phyloP scores from a whole-genome alignment of 495 filamentous ascomycete species.

The Penicillium canescens region DNA sequence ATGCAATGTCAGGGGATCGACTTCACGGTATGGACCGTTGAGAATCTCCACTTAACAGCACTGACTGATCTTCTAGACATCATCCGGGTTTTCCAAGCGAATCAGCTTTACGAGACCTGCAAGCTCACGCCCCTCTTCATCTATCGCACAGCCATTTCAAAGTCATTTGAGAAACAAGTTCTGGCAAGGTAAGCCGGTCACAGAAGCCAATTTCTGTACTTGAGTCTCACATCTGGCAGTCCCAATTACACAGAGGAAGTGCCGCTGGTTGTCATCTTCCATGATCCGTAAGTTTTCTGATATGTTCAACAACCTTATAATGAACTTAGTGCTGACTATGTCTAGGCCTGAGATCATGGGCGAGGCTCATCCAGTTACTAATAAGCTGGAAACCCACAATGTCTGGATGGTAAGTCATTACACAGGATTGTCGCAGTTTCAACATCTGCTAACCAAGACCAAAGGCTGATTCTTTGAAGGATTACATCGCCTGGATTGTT shows the following conservation, averaged over 20 bases:
- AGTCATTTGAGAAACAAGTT: conserved; percentile 85
- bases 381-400: conserved; percentile 77
- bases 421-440: conserved; percentile 1
- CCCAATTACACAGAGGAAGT: conserved; percentile 51
- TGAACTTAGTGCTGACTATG: neutral
- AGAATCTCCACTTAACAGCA: neutral
- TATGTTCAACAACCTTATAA: neutral
- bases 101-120: conserved; percentile 65
- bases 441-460: conserved; percentile 37
- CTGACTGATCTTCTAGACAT: conserved; percentile 52
- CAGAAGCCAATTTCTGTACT: neutral
- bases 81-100: conserved; percentile 70
- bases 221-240: conserved; percentile 28
- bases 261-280: conserved; percentile 75
- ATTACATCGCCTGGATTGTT: conserved; percentile 81
- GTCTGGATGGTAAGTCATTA: conserved; percentile 73
- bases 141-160: conserved; percentile 65
- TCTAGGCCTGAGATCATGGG: conserved; percentile 70
- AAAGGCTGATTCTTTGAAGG: conserved; percentile 74
- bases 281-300: conserved; percentile 65
- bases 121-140: conserved; percentile 76
- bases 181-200: conserved; percentile 66
- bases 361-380: conserved; percentile 65
- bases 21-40: conserved; percentile 49
- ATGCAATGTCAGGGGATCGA: conserved; percentile 42